These are phyloP conservation scores for Neurospora cerealis DNA, from an alignment of 495 filamentous ascomycete genomes.

Conservation along the genomic window DNA sequence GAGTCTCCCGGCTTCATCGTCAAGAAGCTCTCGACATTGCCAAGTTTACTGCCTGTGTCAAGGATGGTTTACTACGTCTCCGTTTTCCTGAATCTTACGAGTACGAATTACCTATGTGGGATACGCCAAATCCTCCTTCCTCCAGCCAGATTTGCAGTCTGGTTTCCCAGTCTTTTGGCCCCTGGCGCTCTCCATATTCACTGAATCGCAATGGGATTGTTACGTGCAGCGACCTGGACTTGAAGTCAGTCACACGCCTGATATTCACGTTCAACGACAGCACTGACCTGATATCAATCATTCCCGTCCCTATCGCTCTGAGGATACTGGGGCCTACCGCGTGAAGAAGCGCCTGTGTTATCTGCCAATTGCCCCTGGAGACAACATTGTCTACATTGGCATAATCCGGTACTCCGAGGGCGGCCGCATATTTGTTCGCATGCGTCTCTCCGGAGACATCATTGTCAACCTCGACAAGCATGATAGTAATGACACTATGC, in stretches of 20 bases:
- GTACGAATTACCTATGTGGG: background rate
- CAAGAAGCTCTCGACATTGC: background rate
- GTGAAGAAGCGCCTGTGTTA: background rate
- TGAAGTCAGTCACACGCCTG: too few relatives aligned
- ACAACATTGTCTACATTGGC: background rate
- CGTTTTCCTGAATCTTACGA: background rate
- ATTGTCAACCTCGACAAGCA: background rate
- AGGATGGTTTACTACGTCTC: background rate
- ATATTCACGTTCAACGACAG: too few relatives aligned
- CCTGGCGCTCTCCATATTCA: too few relatives aligned
- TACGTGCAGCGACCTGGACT: too few relatives aligned
- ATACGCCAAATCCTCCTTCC: background rate
- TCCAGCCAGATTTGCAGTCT: background rate
- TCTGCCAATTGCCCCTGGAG: background rate
- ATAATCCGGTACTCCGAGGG: background rate
- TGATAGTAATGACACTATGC: too few relatives aligned
- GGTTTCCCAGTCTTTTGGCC: background rate
- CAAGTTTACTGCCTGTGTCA: background rate
- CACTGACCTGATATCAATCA: too few relatives aligned
- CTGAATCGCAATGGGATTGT: too few relatives aligned
- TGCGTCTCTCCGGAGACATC: background rate
- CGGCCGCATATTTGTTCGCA: background rate
- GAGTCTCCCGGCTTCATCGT: background rate
- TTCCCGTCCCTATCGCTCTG: too few relatives aligned
- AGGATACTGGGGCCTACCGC: too few relatives aligned